Evolutionary conservation across 495 filamentous ascomycete genomes (phyloP), one percentile per base, ranked within the genome.

Genomic region (Parathielavia appendiculata): DNA sequence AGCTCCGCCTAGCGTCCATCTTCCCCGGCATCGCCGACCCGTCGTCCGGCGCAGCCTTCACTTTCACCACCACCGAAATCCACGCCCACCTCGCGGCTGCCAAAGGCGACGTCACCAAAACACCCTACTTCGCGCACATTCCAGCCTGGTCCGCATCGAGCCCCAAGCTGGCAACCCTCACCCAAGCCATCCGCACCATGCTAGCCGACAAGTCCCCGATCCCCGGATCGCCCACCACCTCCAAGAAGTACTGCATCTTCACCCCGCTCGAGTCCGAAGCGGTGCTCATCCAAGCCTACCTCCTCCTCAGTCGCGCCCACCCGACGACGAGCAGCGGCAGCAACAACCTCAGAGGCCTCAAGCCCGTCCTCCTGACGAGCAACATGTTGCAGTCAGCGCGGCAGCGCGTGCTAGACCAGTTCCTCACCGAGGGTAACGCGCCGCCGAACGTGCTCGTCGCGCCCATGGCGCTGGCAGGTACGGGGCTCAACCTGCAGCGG

Each of bases 401-500:
- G 5, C 58, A 62, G 14, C 19, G 13, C 14, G 20, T 53, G 0
- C 51, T 69, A 34, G 57, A 56, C 47, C 9, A 20, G 16, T 69
- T 69, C 47, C 54, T 64, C 0, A 54, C 47, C 19, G 17, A 40
- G 20, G 61, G 58, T 39, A 57, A 67, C 47, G 55, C 54, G 0
- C 48, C 65, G 39, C 65, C 63, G 35, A 68, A 68, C 47, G 44
- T 68, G 12, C 54, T 70, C 5, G 52, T 68, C 7, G 51, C 62
- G 40, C 52, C 65, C n/a, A 22, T 65, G 9, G 44, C 23, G 19
- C 55, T 66, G 17, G 63, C 59, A 0, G 68, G 68, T 12, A 70
- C 68, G 13, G 68, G 65, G 1, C 56, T 70, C 22, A 68, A 68
- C 45, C 56, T 70, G 9, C 68, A 70, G 38, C 46, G 43, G 40